phyloP scores from a whole-genome alignment of 257 asterid species.

The Haberlea rhodopensis region DNA sequence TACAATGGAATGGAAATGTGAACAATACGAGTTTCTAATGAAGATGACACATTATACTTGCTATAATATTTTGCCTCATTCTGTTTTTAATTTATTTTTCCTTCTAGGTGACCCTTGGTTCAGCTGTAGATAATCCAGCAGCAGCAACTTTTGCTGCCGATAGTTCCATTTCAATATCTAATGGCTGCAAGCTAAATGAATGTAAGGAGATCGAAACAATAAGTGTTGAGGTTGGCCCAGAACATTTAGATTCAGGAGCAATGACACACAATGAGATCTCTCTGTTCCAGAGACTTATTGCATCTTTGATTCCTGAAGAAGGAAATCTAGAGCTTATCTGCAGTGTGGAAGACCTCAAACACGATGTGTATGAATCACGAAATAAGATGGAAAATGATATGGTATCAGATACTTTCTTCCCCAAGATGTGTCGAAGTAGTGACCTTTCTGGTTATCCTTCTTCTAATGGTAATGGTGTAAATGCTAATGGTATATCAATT shows the following conservation, averaged over 20 bases:
- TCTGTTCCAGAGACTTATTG: conserved; percentile 70
- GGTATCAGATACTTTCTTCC: conserved; percentile 44
- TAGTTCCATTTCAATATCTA: conserved; percentile 40
- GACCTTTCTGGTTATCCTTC: conserved; percentile 46
- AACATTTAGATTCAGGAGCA: conserved; percentile 41
- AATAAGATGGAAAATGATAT: conserved; percentile 51
- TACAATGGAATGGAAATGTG: background rate
- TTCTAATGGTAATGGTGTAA: conserved; percentile 50
- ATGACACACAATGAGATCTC: conserved; percentile 49
- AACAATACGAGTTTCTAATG: background rate
- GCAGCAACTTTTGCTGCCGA: conserved; percentile 47
- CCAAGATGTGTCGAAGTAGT: conserved; percentile 37
- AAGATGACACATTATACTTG: background rate
- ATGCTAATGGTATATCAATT: conserved; percentile 40
- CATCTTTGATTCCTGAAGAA: conserved; percentile 84
- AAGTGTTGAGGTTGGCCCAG: conserved; percentile 50
- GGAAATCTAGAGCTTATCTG: conserved; percentile 43
- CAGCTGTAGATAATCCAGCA: conserved; percentile 31
- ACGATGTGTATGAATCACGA: conserved; percentile 45
- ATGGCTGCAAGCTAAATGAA: conserved; percentile 44
- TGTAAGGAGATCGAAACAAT: conserved; percentile 48
- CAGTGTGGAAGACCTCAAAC: conserved; percentile 45
- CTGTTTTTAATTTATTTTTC: background rate
- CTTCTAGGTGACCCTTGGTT: background rate
- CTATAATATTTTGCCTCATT: too few relatives aligned